These are phyloP conservation scores for Globisporangium acanthophoron DNA, from an alignment of 352 stramenopile species.

Conservation along the genomic window DNA sequence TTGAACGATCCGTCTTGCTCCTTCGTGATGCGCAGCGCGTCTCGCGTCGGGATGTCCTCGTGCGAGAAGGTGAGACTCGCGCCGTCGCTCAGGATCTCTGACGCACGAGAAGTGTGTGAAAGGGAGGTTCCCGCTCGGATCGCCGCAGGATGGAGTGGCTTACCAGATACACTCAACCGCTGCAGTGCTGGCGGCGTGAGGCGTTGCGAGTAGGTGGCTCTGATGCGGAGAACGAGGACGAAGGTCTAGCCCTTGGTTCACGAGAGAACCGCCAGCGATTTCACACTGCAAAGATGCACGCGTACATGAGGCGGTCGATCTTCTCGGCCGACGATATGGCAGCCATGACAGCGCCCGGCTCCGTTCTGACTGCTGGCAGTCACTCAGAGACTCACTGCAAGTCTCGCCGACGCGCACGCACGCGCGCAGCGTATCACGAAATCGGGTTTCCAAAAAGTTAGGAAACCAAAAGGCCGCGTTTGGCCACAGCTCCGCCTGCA, in stretches of 20 bases:
- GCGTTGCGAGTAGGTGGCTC: conserved; percentile 35
- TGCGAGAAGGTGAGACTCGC: conserved; percentile 20
- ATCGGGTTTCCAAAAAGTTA: too few relatives aligned
- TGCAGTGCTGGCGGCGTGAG: conserved; percentile 38
- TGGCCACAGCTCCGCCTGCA: too few relatives aligned
- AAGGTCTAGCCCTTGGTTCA: neutral
- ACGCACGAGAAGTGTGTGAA: neutral
- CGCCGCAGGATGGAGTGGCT: neutral
- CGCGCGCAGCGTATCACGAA: too few relatives aligned
- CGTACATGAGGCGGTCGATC: conserved; percentile 55
- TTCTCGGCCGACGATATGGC: conserved; percentile 31
- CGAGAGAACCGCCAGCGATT: neutral
- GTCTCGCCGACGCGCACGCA: too few relatives aligned
- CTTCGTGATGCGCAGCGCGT: conserved; percentile 27
- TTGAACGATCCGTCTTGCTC: conserved; percentile 39
- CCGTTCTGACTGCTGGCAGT: neutral
- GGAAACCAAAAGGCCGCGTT: too few relatives aligned
- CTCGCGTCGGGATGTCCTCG: conserved; percentile 22
- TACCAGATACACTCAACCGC: conserved; percentile 41
- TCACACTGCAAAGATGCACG: neutral
- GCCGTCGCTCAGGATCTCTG: conserved; percentile 55
- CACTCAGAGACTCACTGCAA: too few relatives aligned
- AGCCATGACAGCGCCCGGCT: conserved; percentile 19
- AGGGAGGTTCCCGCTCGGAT: neutral
- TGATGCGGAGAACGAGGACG: conserved; percentile 8